A percentile compares a stretch with the other conserved stretches of the same genome.
These are phyloP conservation scores for Asterophora parasitica DNA, from an alignment of 768 basidiomycete species.

Conservation along the genomic window DNA sequence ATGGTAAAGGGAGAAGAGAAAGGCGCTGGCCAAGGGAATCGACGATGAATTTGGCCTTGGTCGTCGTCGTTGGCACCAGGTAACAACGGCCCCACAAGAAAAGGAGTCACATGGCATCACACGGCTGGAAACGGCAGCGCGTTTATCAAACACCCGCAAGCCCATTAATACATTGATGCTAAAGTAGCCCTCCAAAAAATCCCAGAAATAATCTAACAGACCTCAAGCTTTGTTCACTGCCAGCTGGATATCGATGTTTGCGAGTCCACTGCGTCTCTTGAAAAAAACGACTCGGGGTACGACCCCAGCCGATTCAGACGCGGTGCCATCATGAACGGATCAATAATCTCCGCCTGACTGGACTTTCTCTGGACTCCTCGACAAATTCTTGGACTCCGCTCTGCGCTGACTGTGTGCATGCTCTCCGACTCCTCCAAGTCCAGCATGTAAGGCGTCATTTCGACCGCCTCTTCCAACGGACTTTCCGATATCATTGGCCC, in stretches of 20 bases:
- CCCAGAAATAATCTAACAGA: background rate
- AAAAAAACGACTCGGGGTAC: constrained; percentile 1
- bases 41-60: background rate
- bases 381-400: constrained; percentile 9
- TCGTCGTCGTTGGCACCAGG: constrained; percentile 9
- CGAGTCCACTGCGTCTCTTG: background rate
- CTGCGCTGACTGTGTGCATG: constrained; percentile 10
- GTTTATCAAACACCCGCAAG: too few relatives aligned
- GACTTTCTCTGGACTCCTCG: constrained; percentile 4
- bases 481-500: background rate
- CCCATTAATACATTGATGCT: too few relatives aligned
- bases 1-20: background rate
- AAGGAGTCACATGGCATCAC: constrained; percentile 15
- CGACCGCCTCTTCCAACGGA: constrained; percentile 1
- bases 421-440: constrained; percentile 12
- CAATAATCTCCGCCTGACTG: constrained; percentile 13
- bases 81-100: constrained; percentile 3
- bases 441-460: constrained; percentile 5
- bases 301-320: background rate
- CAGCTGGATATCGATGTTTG: background rate
- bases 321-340: constrained; percentile 9
- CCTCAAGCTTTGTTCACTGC: background rate
- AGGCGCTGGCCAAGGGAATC: background rate
- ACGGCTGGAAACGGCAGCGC: background rate
- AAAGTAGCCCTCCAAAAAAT: too few relatives aligned